Evolutionary conservation across 352 stramenopile genomes (phyloP), one percentile per base, ranked within the genome.

Genomic region (Globisporangium recalcitrans): DNA sequence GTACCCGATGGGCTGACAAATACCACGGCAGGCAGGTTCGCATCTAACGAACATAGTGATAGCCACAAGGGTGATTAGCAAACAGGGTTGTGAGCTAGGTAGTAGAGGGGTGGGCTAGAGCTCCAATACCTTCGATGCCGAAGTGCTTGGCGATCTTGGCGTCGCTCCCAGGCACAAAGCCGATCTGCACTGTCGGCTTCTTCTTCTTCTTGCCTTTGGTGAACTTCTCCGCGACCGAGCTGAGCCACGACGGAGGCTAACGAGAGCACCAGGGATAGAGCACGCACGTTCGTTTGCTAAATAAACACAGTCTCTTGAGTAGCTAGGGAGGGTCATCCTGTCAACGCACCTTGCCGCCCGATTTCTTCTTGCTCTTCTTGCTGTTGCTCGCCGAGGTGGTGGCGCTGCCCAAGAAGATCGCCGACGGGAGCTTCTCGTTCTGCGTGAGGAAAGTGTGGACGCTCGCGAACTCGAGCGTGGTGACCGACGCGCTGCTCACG

Each of bases 61-160:
- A 44, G 1, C 36, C 3, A 5, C 5, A 44, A 14, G 21, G 36
- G n/a, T n/a, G 36, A 44, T 44, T 9, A 44, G 36, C 14, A 44
- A n/a, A n/a, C n/a, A n/a, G n/a, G n/a, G n/a, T n/a, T n/a, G n/a
- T n/a, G n/a, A n/a, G n/a, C n/a, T n/a, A n/a, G n/a, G n/a, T n/a
- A n/a, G n/a, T n/a, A n/a, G n/a, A n/a, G n/a, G n/a, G n/a, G n/a
- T n/a, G n/a, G n/a, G n/a, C n/a, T n/a, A n/a, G n/a, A n/a, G n/a
- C n/a, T n/a, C 13, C 53, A 32, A 6, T 32, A 75, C 73, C 70
- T 22, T 72, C 63, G 10, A 93, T 68, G 47, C 74, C 77, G 44
- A 93, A 81, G 26, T 91, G 80, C 62, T 69, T 82, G 60, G 75
- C 72, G 21, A 91, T 79, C 65, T 93, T 90, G 51, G 67, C 68